These are phyloP conservation scores for Lolium rigidum DNA, from an alignment of 176 grass and related monocot genomes.

Conservation along the genomic window DNA sequence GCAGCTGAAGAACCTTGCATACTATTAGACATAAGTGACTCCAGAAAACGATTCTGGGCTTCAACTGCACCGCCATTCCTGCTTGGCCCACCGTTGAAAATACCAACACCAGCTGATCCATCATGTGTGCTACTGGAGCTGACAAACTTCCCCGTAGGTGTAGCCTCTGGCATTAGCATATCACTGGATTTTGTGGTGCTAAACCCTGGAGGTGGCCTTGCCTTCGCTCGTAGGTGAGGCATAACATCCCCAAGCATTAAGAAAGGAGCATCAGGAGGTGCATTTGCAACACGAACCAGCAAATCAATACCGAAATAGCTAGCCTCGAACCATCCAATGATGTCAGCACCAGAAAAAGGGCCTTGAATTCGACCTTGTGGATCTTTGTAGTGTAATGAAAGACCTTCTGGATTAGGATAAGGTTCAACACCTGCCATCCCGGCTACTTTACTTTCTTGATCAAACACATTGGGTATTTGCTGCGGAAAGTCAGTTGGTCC, in stretches of 20 bases:
- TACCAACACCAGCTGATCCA: constrained; percentile 58
- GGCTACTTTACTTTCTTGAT: constrained; percentile 51
- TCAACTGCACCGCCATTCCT: constrained; percentile 60
- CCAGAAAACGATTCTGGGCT: constrained; percentile 85
- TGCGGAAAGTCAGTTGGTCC: constrained; percentile 48
- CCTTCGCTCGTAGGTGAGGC: constrained; percentile 92
- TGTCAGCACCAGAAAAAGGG: constrained; percentile 92
- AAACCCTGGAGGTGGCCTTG: constrained; percentile 93
- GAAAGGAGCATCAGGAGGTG: constrained; percentile 77
- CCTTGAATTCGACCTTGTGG: constrained; percentile 93
- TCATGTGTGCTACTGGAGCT: constrained; percentile 48
- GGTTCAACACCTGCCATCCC: constrained; percentile 42
- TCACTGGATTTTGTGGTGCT: constrained; percentile 60
- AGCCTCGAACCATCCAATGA: constrained; percentile 96
- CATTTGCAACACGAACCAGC: constrained; percentile 69
- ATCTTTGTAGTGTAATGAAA: constrained; percentile 94
- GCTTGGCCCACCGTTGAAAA: constrained; percentile 50
- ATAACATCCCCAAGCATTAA: constrained; percentile 94
- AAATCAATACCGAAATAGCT: constrained; percentile 98
- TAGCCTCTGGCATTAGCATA: constrained; percentile 46
- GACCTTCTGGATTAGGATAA: constrained; percentile 83
- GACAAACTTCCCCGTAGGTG: constrained; percentile 55
- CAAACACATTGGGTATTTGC: constrained; percentile 51
- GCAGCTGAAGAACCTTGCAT: constrained; percentile 44
- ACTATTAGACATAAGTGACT: constrained; percentile 91